Percentiles rank a stretch among this genome's conserved stretches.
These are phyloP conservation scores for Verticillium klebahnii DNA, from an alignment of 2,329 filamentous ascomycete species.

Conservation along the genomic window DNA sequence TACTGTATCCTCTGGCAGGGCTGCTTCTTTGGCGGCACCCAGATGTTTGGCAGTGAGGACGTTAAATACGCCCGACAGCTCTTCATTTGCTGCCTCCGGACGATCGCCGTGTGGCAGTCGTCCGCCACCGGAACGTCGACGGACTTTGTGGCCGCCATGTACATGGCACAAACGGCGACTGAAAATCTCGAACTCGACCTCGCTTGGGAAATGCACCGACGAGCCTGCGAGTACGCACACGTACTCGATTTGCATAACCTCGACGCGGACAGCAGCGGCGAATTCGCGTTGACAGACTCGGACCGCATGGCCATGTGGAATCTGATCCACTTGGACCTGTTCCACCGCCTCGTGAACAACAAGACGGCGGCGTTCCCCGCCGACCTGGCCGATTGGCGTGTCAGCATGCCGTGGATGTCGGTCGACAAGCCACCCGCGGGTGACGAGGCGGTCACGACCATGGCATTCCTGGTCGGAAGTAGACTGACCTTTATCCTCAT, in stretches of 20 bases:
- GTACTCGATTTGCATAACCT: not conserved
- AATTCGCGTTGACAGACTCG: not conserved
- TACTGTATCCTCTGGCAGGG: too few relatives aligned
- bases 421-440: not conserved
- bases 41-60: too few relatives aligned
- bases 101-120: too few relatives aligned
- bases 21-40: too few relatives aligned
- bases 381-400: not conserved
- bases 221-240: not conserved
- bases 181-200: slow-evolving; percentile 17
- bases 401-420: not conserved
- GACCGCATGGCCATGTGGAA: slow-evolving; percentile 9
- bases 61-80: too few relatives aligned
- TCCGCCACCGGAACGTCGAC: not conserved
- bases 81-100: too few relatives aligned
- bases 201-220: not conserved
- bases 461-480: not conserved
- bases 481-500: not conserved
- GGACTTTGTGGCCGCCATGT: not conserved
- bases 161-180: slow-evolving; percentile 20
- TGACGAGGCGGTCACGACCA: not conserved
- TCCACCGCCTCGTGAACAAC: not conserved
- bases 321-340: not conserved
- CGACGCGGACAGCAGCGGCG: not conserved
- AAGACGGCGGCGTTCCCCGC: not conserved